Base-by-base conservation (phyloP, 805 yeast genomes). In the Candida cerambycidarum region DNA sequence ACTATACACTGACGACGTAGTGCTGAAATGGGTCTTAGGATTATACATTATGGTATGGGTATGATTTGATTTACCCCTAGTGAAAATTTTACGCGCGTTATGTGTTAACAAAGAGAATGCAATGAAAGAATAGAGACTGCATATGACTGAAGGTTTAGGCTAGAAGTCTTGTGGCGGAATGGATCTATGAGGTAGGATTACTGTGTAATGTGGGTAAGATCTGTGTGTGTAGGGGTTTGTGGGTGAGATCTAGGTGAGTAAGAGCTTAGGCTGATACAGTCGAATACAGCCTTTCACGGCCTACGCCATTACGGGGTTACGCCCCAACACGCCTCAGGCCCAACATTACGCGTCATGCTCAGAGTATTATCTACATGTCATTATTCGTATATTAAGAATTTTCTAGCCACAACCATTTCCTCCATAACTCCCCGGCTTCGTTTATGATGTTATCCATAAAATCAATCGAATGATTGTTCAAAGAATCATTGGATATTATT, bases 381-480 rank as follows among this genome's bases (percentile, higher is more conserved):
- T 29, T 5, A 29, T n/a, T 29, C 32, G 17, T 29, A 29, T 14
- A 29, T 29, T 11, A 30, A 15, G 33, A 9, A 30, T 14, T 41
- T 46, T 69, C 75, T 49, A 59, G 51, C 71, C 71, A 86, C 30
- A 85, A 65, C 87, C 92, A 86, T 54, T 81, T 83, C 50, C 96
- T 71, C 95, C 95, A 88, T 32, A 85, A 69, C 55, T 88, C 95
- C 24, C 96, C 95, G 2, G 95, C 90, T 58, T 83, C 90, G 42
- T 69, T 66, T 32, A 87, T 73, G 21, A 88, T 73, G 50, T 82
- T 83, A 55, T 85, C 89, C 58, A 88, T 83, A 51, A 85, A 88
- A 48, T 75, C 77, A 31, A 72, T 65, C 7, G 48, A 36, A 27
- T 77, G 78, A 43, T 67, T 52, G 34, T 50, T 53, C 17, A 38